Percentiles rank a stretch among this genome's conserved stretches.
Evolutionary conservation across 116 monocot species (phyloP).

Genomic region (Cymodocea nodosa): DNA sequence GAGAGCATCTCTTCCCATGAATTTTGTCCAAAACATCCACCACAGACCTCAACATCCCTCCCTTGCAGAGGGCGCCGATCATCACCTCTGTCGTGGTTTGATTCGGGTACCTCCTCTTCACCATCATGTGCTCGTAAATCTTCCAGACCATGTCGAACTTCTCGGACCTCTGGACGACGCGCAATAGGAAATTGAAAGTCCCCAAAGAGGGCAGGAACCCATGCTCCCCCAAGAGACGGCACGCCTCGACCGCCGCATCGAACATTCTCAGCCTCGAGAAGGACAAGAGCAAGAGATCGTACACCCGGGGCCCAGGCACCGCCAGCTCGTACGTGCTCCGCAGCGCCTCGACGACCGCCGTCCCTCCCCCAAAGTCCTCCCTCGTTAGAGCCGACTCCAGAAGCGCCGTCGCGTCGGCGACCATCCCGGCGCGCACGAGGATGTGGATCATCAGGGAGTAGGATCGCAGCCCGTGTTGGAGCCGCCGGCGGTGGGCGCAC

Average conservation of each 20-base stretch:
- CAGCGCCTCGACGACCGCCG: slow-evolving; percentile 17
- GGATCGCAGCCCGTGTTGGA: slow-evolving; percentile 28
- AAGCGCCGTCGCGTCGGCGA: slow-evolving; percentile 36
- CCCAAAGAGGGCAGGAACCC: slow-evolving; percentile 28
- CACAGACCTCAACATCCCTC: slow-evolving; percentile 35
- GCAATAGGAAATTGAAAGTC: slow-evolving; percentile 51
- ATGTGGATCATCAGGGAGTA: slow-evolving; percentile 55
- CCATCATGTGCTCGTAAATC: slow-evolving; percentile 62
- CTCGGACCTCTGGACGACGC: slow-evolving; percentile 24
- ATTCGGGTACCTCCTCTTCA: slow-evolving; percentile 51
- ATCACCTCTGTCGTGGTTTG: slow-evolving; percentile 36
- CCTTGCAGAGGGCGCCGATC: slow-evolving; percentile 52
- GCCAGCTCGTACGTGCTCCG: slow-evolving; percentile 23
- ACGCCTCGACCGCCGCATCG: slow-evolving; percentile 40
- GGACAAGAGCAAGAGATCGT: slow-evolving; percentile 48
- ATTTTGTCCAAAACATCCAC: slow-evolving; percentile 30
- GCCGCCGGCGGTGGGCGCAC: slow-evolving; percentile 22
- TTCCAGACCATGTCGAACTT: slow-evolving; percentile 39
- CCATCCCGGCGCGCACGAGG: slow-evolving; percentile 45
- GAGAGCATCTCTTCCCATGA: slow-evolving; percentile 38
- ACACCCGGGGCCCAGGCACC: slow-evolving; percentile 36
- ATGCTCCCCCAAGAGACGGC: slow-evolving; percentile 22
- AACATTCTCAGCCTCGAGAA: slow-evolving; percentile 37
- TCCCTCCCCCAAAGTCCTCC: slow-evolving; percentile 5
- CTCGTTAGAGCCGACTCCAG: slow-evolving; percentile 34